Base-by-base conservation (phyloP, 2,329 filamentous ascomycete species). In the Diaporthe eres region DNA sequence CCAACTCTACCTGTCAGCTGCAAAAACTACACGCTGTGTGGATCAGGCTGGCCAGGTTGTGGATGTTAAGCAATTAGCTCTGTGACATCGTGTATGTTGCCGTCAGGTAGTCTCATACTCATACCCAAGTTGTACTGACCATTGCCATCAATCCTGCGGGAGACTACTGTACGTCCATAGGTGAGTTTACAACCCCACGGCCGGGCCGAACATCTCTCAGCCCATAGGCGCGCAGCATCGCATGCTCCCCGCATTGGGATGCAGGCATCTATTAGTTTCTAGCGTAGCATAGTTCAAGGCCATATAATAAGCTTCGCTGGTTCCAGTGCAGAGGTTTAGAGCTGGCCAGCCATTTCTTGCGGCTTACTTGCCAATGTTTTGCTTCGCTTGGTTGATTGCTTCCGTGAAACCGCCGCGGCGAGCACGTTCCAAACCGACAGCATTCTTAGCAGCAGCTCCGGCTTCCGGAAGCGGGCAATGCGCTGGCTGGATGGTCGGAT, bases 271-370 rank as follows among this genome's bases (percentile, higher is more conserved):
- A 55, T 28, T 39, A 39, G n/a, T 70, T 15, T 42, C 19, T 55
- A 70, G 65, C 39, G 31, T 49, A 55, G 34, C 10, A 53, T 53
- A 57, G 71, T 55, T 61, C 58, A 12, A 31, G 44, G 65, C 73
- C 47, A 72, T 72, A 55, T 61, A 39, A 37, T 73, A 55, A 73
- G 44, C 51, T 65, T 61, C 42, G 34, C 74, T 28, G 70, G 60
- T 37, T 55, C 34, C 19, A 25, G 47, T 70, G n/a, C 44, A 51
- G 44, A 51, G 63, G 28, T 12, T 12, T 51, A 68, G 31, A 53
- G 47, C 34, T 68, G 22, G 63, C 31, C 31, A 31, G 31, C 31
- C 47, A 37, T 28, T 4, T 42, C n/a, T 53, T 47, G 31, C 31
- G 31, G 31, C 31, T 31, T 31, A 31, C 31, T 31, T 31, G 39